Percentiles rank a stretch among this genome's conserved stretches.
Conservation (phyloP, 2,329 filamentous ascomycete species). For the Talaromyces islandicus region DNA sequence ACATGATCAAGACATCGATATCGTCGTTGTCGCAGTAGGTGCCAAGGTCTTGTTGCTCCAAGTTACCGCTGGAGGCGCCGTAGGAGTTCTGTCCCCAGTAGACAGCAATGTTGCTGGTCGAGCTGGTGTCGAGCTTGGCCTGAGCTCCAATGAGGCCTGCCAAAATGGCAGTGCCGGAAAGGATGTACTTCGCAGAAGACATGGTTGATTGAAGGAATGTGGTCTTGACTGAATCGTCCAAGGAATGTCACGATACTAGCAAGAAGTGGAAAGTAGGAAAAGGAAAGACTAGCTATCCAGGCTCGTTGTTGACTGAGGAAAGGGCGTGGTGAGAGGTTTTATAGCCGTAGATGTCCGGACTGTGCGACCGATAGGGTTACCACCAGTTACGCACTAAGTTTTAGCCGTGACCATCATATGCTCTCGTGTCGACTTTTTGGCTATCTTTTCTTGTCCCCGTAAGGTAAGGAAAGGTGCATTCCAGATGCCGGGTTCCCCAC, state of each 20-base stretch:
- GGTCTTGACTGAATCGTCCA: neutral
- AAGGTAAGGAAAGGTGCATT: neutral
- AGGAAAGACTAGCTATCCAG: neutral
- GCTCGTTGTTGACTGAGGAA: neutral
- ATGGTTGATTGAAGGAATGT: slow-evolving; percentile 1
- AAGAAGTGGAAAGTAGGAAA: neutral
- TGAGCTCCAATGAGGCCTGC: slow-evolving; percentile 25
- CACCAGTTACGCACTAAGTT: neutral
- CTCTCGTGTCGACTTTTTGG: neutral
- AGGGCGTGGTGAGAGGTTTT: neutral
- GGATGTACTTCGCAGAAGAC: slow-evolving; percentile 8
- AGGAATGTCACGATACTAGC: slow-evolving; percentile 4
- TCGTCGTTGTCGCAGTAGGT: slow-evolving; percentile 49
- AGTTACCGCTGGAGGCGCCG: slow-evolving; percentile 36
- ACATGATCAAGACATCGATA: slow-evolving; percentile 18
- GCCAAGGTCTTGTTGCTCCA: slow-evolving; percentile 50
- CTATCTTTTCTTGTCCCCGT: slow-evolving; percentile 4
- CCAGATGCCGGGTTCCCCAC: slow-evolving; percentile 7
- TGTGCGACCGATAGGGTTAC: slow-evolving; percentile 4
- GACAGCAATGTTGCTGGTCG: slow-evolving; percentile 52
- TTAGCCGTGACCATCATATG: neutral
- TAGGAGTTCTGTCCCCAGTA: slow-evolving; percentile 68
- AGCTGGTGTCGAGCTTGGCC: slow-evolving; percentile 40
- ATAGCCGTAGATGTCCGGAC: neutral
- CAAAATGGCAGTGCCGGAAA: slow-evolving; percentile 12